Evolutionary conservation across 352 stramenopile species (phyloP), one percentile per base, ranked within the genome.

Genomic region (Phytophthora citrophthora): DNA sequence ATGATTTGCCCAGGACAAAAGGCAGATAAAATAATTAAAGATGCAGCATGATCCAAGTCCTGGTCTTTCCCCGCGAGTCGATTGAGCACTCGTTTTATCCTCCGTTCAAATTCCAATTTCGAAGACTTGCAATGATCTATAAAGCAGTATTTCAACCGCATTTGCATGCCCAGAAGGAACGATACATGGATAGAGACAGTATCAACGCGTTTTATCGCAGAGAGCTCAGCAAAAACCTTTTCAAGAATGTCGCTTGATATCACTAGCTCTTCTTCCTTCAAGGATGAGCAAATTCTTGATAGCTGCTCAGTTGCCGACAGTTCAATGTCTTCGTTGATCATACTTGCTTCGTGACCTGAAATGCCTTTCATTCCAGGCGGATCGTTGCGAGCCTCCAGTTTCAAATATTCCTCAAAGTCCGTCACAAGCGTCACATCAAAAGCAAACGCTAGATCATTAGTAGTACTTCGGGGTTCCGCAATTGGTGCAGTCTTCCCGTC

Each of bases 1-100:
- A 85, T 43, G 18, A 79, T 20, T 51, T 65, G 51, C n/a, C 47
- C 46, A 1, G 76, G 68, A 32, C 61, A 71, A 58, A 81, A 77
- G 0, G 63, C 70, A 24, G 76, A 27, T 7, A 81, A 48, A 32
- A 51, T 31, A 4, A 71, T 15, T 5, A 85, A 41, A 5, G 51
- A 49, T 16, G 51, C 41, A 18, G 61, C 20, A 24, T 70, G 57
- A 24, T 60, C 38, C 18, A 60, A 40, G 4, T 59, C 34, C 9
- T 59, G 38, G 4, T 16, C 13, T 24, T 62, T 68, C 31, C 46
- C 73, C 9, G 70, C 75, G 15, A 85, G 70, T 8, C 64, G 68
- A 51, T 85, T 85, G 38, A 81, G 68, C 16, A 68, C 55, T 5
- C 57, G 39, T 27, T 61, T 48, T 4, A 79, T 27, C 13, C 64